Evolutionary conservation across 768 basidiomycete genomes (phyloP), one percentile per base, ranked within the genome.

Genomic region (Melanogaster broomeanus): DNA sequence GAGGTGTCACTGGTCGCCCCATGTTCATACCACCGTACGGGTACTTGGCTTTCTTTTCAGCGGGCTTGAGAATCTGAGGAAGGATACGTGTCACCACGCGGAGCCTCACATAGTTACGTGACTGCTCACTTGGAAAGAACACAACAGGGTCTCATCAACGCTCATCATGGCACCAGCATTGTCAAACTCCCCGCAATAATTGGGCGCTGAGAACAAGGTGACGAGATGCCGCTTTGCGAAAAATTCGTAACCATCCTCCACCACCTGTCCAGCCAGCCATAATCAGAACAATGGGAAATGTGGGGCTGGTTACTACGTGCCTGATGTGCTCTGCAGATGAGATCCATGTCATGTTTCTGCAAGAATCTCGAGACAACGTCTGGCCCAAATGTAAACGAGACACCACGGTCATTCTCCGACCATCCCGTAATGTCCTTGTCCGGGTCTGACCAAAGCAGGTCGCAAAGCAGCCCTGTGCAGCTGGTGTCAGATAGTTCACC

Each of bases 91-190:
- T 42, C 45, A 51, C 11, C 34, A 37, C 15, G 24, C 16, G n/a
- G n/a, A n/a, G n/a, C n/a, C n/a, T n/a, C n/a, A n/a, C 16, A 8
- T 11, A 0, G 33, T 45, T 56, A 63, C 51, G 58, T 64, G 55
- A 58, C 11, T 22, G 58, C 78, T 53, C 57, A 95, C 93, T 75
- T 98, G 96, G 92, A 98, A 98, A 8, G 95, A 98, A 74, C 96
- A 98, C 58, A 98, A 71, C 58, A 98, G 71, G 9, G 96, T 97
- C 74, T 98, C 96, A 63, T 98, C 96, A 38, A 99, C 96, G 64
- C 91, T 94, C 96, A 98, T 99, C 96, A 99, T 99, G 30, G 96
- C 96, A 33, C 96, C 96, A 4, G 96, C 95, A 70, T 99, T 99
- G 72, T 99, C 96, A 64, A 99, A 99, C 76, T 98, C 90, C 57